phyloP scores from a whole-genome alignment of 306 rosid species.

The Trifolium fragiferum region DNA sequence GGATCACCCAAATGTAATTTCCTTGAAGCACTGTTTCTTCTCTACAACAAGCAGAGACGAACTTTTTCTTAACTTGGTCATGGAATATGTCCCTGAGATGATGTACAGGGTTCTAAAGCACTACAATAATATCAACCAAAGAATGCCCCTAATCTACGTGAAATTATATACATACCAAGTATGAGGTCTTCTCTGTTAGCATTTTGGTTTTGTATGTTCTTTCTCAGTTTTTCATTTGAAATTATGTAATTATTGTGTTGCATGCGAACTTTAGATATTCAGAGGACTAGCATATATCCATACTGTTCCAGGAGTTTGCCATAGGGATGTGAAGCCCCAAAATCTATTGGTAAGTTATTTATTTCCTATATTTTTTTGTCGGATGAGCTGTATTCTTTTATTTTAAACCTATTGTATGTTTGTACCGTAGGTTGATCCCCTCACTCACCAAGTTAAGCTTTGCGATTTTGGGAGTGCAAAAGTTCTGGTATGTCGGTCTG shows the following conservation, averaged over 20 bases:
- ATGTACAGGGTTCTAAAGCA: constrained; percentile 81
- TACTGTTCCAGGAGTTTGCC: constrained; percentile 87
- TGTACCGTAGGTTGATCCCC: constrained; percentile 78
- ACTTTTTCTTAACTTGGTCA: constrained; percentile 85
- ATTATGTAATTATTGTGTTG: constrained; percentile 33
- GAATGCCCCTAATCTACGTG: constrained; percentile 91
- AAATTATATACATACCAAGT: constrained; percentile 95
- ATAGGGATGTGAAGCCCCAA: constrained; percentile 94
- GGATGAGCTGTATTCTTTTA: neutral
- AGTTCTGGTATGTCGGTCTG: constrained; percentile 70
- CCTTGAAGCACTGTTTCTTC: constrained; percentile 85
- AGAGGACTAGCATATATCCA: constrained; percentile 96
- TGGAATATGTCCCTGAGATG: constrained; percentile 95
- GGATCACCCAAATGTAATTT: constrained; percentile 92
- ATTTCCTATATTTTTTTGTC: constrained; percentile 29
- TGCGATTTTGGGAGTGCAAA: constrained; percentile 98
- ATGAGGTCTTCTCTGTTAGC: constrained; percentile 41
- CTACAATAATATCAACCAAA: constrained; percentile 78
- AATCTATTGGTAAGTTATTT: constrained; percentile 76
- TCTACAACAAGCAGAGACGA: constrained; percentile 88
- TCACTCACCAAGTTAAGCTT: constrained; percentile 93
- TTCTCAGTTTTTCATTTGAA: constrained; percentile 19
- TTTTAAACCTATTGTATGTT: constrained; percentile 19
- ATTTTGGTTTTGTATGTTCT: constrained; percentile 15
- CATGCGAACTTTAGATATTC: constrained; percentile 64